Evolutionary conservation across 129 eudicot species (phyloP).

Genomic region (Smallanthus sonchifolius): DNA sequence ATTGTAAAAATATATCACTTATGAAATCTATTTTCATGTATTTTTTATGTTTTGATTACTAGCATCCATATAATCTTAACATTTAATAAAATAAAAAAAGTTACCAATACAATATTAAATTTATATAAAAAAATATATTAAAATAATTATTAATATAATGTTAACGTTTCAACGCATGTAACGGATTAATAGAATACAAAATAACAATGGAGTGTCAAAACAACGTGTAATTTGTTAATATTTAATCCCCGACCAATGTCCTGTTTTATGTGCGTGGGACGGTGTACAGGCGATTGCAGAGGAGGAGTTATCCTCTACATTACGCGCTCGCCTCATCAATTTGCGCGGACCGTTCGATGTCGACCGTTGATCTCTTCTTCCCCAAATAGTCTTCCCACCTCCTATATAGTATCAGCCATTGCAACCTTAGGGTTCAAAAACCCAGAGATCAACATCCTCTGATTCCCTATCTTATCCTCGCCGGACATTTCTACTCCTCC

Average conservation of each 20-base stretch:
- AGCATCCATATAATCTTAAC: too few species aligned
- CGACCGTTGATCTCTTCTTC: conserved; percentile 36
- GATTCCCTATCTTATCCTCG: background rate
- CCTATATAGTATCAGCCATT: conserved; percentile 13
- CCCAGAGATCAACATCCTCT: background rate
- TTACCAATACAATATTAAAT: too few species aligned
- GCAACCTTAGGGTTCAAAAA: conserved; percentile 31
- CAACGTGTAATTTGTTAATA: too few species aligned
- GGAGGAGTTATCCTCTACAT: conserved; percentile 29
- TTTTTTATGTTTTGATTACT: too few species aligned
- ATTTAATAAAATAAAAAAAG: too few species aligned
- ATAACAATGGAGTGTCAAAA: too few species aligned
- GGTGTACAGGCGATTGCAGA: conserved; percentile 8
- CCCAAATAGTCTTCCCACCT: background rate
- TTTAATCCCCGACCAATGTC: background rate
- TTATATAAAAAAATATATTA: too few species aligned
- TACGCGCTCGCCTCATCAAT: conserved; percentile 25
- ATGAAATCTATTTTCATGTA: too few species aligned
- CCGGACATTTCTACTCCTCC: background rate
- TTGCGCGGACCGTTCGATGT: conserved; percentile 14
- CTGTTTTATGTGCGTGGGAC: background rate
- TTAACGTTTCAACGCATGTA: too few species aligned
- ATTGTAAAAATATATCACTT: too few species aligned
- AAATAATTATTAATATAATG: too few species aligned
- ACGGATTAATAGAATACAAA: too few species aligned